Percentiles rank a stretch among this genome's conserved stretches.
Conservation (phyloP, 2,329 filamentous ascomycete genomes). For the Arthrobotrys musiformis region DNA sequence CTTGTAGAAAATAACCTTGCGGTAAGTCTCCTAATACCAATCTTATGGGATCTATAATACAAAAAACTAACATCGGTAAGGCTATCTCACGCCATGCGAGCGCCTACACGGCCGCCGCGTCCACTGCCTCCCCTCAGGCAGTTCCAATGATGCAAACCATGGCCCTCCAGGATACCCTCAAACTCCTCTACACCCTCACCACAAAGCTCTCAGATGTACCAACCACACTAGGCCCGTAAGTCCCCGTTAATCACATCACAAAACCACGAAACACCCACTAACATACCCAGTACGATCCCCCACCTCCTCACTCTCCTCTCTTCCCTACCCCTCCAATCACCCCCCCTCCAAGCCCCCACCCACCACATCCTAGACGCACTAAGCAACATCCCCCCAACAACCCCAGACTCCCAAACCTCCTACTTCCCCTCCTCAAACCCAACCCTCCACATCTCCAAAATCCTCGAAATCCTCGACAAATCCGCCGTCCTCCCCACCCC, state of each 20-base stretch:
- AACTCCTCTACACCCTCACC: conserved; percentile 88
- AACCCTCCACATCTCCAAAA: conserved; percentile 67
- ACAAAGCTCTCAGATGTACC: conserved; percentile 30
- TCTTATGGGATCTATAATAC: neutral
- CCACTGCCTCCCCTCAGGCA: conserved; percentile 61
- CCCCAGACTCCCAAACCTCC: conserved; percentile 64
- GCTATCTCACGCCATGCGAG: conserved; percentile 75
- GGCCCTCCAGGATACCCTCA: conserved; percentile 84
- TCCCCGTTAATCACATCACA: neutral
- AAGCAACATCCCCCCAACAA: conserved; percentile 77
- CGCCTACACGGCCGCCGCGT: conserved; percentile 63
- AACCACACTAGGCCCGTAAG: conserved; percentile 30
- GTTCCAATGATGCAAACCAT: conserved; percentile 73
- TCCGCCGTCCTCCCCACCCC: conserved; percentile 4
- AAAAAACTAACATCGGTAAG: conserved; percentile 2
- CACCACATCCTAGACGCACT: conserved; percentile 81
- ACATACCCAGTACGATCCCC: conserved; percentile 66
- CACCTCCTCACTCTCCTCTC: conserved; percentile 76
- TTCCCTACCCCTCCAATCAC: conserved; percentile 69
- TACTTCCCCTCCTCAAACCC: conserved; percentile 68
- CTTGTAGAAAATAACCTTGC: conserved; percentile 75
- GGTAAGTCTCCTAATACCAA: conserved; percentile 49
- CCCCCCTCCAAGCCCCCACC: conserved; percentile 78
- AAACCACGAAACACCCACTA: neutral
- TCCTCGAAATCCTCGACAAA: conserved; percentile 39